Conservation (phyloP, 2,329 filamentous ascomycete species). For the Ceratocystis colombiana region DNA sequence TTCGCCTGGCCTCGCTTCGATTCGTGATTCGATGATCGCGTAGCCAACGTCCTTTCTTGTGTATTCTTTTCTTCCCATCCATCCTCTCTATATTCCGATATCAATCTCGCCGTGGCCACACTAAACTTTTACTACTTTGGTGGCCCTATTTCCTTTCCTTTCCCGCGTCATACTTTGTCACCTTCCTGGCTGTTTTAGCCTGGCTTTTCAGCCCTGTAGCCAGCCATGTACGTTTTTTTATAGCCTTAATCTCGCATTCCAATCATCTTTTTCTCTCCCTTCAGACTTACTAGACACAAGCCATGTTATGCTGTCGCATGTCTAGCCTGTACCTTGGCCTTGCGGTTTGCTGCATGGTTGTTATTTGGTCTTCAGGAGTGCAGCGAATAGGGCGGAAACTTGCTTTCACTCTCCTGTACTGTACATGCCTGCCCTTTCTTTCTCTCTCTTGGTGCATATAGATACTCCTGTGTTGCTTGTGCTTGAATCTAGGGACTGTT, state of each 20-base stretch:
- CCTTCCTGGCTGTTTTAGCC: constrained; percentile 10
- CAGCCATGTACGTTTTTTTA: constrained; percentile 20
- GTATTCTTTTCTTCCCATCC: not conserved
- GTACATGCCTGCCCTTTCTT: not conserved
- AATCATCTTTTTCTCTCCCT: constrained; percentile 9
- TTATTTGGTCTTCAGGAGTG: not conserved
- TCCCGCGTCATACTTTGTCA: constrained; percentile 7
- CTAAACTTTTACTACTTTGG: not conserved
- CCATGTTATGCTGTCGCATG: not conserved
- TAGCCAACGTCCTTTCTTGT: not conserved
- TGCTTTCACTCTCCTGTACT: not conserved
- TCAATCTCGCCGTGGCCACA: not conserved
- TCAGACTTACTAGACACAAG: not conserved
- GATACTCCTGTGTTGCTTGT: not conserved
- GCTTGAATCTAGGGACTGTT: not conserved
- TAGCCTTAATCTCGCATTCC: constrained; percentile 13
- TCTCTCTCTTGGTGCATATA: not conserved
- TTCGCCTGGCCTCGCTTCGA: not conserved
- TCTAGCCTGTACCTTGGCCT: not conserved
- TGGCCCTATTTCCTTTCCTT: not conserved
- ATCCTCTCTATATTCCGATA: not conserved
- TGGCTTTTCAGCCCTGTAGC: constrained; percentile 20
- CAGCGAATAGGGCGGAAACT: not conserved
- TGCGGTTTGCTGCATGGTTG: constrained; percentile 18
- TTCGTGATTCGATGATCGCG: constrained; percentile 8